These are phyloP conservation scores for Russula sp. DNA, from an alignment of 768 basidiomycete genomes.

Conservation along the genomic window DNA sequence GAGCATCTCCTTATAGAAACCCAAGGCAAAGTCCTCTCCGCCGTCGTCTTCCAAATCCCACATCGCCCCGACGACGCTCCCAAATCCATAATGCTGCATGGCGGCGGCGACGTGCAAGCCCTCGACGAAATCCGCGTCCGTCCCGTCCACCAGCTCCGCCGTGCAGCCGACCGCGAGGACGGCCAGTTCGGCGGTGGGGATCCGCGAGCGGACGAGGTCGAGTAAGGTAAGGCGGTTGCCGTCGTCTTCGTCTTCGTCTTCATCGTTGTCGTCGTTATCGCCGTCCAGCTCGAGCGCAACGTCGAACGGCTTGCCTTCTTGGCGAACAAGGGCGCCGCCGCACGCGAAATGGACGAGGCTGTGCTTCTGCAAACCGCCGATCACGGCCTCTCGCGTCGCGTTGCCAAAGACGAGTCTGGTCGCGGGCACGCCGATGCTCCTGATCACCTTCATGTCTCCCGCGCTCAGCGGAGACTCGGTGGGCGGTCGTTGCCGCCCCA, in stretches of 20 bases:
- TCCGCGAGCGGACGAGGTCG: background rate
- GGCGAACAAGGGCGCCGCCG: background rate
- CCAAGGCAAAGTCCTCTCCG: background rate
- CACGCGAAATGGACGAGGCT: conserved; percentile 5
- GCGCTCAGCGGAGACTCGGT: background rate
- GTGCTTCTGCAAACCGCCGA: background rate
- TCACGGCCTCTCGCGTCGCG: background rate
- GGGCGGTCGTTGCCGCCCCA: background rate
- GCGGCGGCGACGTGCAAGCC: conserved; percentile 9
- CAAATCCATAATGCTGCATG: conserved; percentile 18
- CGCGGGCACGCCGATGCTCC: background rate
- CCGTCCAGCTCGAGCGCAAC: background rate
- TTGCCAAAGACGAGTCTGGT: background rate
- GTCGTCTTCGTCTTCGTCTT: background rate
- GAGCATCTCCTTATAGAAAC: conserved; percentile 2
- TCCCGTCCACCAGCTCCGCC: background rate
- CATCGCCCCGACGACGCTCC: conserved; percentile 18
- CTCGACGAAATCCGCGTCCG: conserved; percentile 7
- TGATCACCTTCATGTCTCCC: background rate
- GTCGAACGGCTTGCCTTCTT: background rate
- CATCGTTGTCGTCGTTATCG: too few relatives aligned
- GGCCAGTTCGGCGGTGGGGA: conserved; percentile 7
- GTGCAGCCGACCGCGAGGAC: conserved; percentile 7
- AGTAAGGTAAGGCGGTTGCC: background rate
- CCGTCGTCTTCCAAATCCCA: conserved; percentile 17